phyloP scores from a whole-genome alignment of 805 yeast genomes.

The Starmera amethionina region DNA sequence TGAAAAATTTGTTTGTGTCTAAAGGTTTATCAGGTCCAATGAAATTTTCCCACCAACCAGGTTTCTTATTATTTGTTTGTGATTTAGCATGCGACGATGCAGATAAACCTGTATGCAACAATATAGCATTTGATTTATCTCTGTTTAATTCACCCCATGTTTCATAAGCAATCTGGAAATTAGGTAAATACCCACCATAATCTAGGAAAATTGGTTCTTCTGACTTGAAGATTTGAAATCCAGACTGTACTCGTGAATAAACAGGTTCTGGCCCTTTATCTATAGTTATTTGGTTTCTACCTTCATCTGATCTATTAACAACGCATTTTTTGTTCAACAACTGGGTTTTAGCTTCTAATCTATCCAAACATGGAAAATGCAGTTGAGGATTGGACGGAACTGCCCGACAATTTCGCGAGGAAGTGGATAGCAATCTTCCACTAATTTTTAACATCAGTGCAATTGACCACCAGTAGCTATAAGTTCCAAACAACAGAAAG shows the following conservation, averaged over 20 bases:
- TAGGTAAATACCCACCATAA: conserved; percentile 70
- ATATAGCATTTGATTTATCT: conserved; percentile 58
- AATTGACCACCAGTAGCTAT: not conserved
- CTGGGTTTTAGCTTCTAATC: conserved; percentile 47
- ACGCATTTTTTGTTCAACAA: conserved; percentile 3
- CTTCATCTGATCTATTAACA: conserved; percentile 2
- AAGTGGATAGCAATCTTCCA: no score
- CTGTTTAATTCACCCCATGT: conserved; percentile 76
- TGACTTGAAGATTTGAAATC: conserved; percentile 51
- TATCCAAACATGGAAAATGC: conserved; percentile 81
- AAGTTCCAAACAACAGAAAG: no score
- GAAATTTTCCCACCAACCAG: conserved; percentile 96
- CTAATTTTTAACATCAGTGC: not conserved
- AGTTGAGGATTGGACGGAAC: conserved; percentile 52
- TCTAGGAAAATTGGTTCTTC: conserved; percentile 60
- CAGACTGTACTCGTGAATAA: conserved; percentile 59
- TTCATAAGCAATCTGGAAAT: conserved; percentile 81
- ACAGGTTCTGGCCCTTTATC: conserved; percentile 76
- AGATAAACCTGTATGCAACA: conserved; percentile 84
- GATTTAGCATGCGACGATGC: conserved; percentile 93
- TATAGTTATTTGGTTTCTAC: conserved; percentile 4
- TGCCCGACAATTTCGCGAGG: not conserved
- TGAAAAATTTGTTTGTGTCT: conserved; percentile 74
- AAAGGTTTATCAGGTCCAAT: conserved; percentile 73
- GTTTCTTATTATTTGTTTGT: conserved; percentile 52